phyloP scores from a whole-genome alignment of 2,329 filamentous ascomycete genomes.

The Sordariomycetes sp. region DNA sequence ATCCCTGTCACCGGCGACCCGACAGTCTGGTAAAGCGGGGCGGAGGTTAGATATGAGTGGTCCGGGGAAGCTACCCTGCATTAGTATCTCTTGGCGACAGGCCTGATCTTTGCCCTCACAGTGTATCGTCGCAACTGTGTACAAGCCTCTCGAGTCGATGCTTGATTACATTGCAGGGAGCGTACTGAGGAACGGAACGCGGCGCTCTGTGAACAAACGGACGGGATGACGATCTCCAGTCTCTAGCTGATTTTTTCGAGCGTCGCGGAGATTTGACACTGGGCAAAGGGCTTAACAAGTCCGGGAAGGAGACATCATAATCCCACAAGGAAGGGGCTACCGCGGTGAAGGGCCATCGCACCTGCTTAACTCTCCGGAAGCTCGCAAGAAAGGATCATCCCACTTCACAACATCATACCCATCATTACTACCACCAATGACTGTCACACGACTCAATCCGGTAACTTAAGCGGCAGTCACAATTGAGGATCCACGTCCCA shows the following conservation, averaged over 20 bases:
- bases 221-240: no score
- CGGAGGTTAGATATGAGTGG: background rate
- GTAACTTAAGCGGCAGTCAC: background rate
- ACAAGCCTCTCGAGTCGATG: background rate
- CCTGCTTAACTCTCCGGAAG: background rate
- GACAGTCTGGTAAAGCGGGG: slow-evolving; percentile 4
- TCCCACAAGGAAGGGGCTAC: background rate
- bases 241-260: no score
- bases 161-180: background rate
- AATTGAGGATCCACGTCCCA: background rate
- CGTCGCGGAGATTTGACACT: no score
- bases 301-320: no score
- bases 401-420: background rate
- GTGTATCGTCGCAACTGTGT: background rate
- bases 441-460: background rate
- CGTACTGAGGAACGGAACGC: background rate
- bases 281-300: no score
- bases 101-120: background rate
- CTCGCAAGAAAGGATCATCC: background rate
- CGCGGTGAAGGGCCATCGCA: background rate
- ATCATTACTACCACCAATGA: background rate
- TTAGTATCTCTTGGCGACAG: background rate
- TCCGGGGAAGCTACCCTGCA: slow-evolving; percentile 1
- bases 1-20: slow-evolving; percentile 2
- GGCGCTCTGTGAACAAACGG: no score